Percentiles rank a stretch among this genome's conserved stretches.
These are phyloP conservation scores for Pneumocystis wakefieldiae DNA, from an alignment of 1,139 yeast species.

Conservation along the genomic window DNA sequence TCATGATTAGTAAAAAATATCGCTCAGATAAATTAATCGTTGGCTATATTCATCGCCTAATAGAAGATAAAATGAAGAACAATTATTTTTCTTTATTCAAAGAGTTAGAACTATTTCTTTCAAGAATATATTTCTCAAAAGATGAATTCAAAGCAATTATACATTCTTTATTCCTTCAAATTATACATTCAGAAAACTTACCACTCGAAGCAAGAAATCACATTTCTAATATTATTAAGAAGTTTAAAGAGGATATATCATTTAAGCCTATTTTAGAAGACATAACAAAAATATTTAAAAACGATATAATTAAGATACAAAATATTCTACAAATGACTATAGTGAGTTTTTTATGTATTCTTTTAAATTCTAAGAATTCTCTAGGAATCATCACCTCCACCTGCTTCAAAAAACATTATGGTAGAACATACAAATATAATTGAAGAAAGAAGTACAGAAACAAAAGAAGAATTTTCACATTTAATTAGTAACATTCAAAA, in stretches of 20 bases:
- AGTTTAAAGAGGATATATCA: neutral
- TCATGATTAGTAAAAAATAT: constrained; percentile 6
- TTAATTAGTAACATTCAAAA: neutral
- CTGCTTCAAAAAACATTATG: neutral
- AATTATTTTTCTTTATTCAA: neutral
- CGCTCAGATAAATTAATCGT: constrained; percentile 10
- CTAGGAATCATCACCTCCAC: neutral
- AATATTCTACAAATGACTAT: neutral
- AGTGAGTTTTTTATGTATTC: neutral
- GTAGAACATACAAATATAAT: neutral
- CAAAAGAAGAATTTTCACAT: neutral
- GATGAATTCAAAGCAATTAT: neutral
- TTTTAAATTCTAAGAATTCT: neutral
- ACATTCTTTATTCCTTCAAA: neutral
- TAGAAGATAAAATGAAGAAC: neutral
- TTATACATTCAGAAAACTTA: neutral
- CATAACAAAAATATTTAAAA: neutral
- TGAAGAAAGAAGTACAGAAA: neutral
- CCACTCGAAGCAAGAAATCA: neutral
- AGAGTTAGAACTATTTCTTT: neutral
- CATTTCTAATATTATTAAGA: neutral
- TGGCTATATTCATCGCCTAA: neutral
- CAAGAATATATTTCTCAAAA: neutral
- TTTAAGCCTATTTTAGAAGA: neutral
- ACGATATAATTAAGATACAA: neutral